Base-by-base conservation (phyloP, 2,329 filamentous ascomycete species). In the Trichoderma koningiopsis region DNA sequence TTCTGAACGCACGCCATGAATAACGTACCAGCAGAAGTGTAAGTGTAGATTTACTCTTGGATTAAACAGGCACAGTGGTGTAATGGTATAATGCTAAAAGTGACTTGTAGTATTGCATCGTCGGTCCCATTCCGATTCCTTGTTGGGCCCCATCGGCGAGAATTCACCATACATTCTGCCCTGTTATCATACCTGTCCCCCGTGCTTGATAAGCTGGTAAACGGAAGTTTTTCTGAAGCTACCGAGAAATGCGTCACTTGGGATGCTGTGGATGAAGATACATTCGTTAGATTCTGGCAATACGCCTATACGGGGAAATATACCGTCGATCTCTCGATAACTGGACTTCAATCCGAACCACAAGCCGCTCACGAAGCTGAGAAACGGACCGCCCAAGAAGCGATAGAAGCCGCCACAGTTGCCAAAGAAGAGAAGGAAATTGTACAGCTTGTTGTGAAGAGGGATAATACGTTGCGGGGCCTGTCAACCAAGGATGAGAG, bases 231-330 rank as follows among this genome's bases (percentile, higher is more conserved):
- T 31, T 37, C 66, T 27, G 71, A 72, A 47, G 49, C 60, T 5
- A 5, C 57, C 8, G 61, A 72, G 3, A 55, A 63, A 27, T 68
- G 55, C 35, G 70, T 70, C 16, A 59, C 56, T 43, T 72, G 68
- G 68, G 47, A 64, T 6, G 62, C 67, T 43, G 56, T 72, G 24
- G 68, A 68, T 29, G 60, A 70, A 11, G 59, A 61, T 35, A 72
- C 70, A 2, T 72, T 72, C 16, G 22, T 71, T 5, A 60, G 68
- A 24, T 71, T 72, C 14, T 68, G 67, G 67, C 47, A 72, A 31
- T 72, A 71, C 29, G 47, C 66, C 10, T 72, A 71, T 47, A 71
- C 63, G 31, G 62, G 70, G n/a, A 61, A 70, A 31, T 72, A 71
- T 55, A 31, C 58, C 7, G 35, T 53, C 40, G 31, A 60, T 33